Conservation (phyloP, 2,329 filamentous ascomycete species). For the Sporothrix euskadiensis region DNA sequence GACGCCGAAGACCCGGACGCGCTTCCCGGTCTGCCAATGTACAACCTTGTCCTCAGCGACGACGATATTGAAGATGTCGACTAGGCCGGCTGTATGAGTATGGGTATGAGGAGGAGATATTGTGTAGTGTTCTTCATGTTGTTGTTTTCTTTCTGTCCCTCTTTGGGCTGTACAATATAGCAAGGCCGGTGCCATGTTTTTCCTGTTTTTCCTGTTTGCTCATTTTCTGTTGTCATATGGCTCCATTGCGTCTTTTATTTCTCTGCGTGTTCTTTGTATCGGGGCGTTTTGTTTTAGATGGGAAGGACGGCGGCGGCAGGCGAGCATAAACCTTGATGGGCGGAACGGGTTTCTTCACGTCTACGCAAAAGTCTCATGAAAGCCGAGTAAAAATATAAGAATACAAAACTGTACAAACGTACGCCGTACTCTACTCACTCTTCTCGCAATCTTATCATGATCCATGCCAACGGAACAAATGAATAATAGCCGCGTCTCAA, state of each 20-base stretch:
- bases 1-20: slow-evolving; percentile 39
- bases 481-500: background rate
- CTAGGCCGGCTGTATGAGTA: background rate
- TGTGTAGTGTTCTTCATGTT: background rate
- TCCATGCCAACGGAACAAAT: background rate
- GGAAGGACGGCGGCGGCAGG: background rate
- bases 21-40: slow-evolving; percentile 49
- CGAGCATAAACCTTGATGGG: background rate
- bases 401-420: background rate
- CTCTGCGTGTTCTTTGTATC: background rate
- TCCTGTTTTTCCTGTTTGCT: background rate
- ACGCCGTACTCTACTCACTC: background rate
- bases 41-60: slow-evolving; percentile 73
- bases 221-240: background rate
- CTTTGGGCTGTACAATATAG: background rate
- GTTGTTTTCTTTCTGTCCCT: background rate
- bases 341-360: too few relatives aligned
- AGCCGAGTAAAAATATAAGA: background rate
- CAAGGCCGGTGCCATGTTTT: background rate
- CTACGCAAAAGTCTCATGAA: background rate
- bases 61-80: slow-evolving; percentile 77
- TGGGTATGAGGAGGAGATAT: background rate
- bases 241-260: background rate
- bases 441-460: background rate
- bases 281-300: background rate